Evolutionary conservation across 805 yeast species (phyloP), one percentile per base, ranked within the genome.

Genomic region (Sungouiozyma intestinalis): DNA sequence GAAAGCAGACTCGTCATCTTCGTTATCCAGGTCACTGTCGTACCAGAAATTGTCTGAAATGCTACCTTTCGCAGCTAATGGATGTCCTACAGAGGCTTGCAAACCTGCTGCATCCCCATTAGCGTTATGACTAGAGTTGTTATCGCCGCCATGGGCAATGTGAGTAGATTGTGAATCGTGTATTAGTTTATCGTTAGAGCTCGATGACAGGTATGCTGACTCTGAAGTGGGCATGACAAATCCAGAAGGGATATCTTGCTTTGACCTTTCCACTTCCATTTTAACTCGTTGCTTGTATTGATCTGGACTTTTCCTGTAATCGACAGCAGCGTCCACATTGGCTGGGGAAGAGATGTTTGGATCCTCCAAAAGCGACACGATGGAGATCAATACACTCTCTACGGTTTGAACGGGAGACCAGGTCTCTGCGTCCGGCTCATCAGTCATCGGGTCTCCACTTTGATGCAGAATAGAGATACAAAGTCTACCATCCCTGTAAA

Each of bases 331-430:
- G 62, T 90, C 97, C 40, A 90, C 88, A 62, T 90, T 90, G 4
- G 97, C 97, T 5, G 97, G 97, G 1, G 95, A 85, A 46, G 78
- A 76, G 45, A 85, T 81, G 65, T 90, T 90, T 41, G 97, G 97
- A 62, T 90, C 97, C 56, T 87, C 95, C 53, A 90, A 72, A 40
- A 90, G 72, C 7, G 96, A 86, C 16, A 90, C 83, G 49, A 90
- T 88, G 29, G 95, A 84, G 42, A 90, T 82, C 55, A 90, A 73
- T 8, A 90, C 95, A 27, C 84, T 71, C 64, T 90, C 97, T 8
- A 86, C 97, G 18, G 92, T 81, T 67, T 88, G 96, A 2, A 85
- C 92, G 2, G 88, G 94, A 16, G 84, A 77, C 97, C 97, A 87
- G 16, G 94, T 87, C 66, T 88, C 97, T 44, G 81, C 81, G 54